Evolutionary conservation across 768 basidiomycete genomes (phyloP), one percentile per base, ranked within the genome.

Genomic region (Boletus vermiculosoides): DNA sequence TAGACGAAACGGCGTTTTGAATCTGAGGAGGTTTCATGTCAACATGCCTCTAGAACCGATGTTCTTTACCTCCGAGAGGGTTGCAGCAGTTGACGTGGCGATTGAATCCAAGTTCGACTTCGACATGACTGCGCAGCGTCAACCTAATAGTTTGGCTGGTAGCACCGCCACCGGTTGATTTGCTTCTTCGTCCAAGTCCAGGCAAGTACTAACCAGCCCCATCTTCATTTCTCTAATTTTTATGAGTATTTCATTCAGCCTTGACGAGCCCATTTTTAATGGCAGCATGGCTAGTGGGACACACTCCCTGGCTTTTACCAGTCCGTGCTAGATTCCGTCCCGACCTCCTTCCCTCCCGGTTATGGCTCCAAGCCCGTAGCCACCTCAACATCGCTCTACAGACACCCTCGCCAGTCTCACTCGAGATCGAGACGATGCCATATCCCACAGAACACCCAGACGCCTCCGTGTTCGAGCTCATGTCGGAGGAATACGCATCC

Each of bases 381-480:
- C 56, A 69, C 48, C 60, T 69, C 57, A 70, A 58, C 40, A 18
- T 55, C 11, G 62, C 70, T 13, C 65, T 73, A 8, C 63, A 67
- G 22, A 39, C 60, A 7, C 71, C 74, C 13, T 73, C 77, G 0
- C 74, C 75, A 0, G 65, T 74, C 18, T 72, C 75, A 60, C 64
- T 67, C 41, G 71, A 77, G 25, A 59, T 78, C 4, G 65, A 61
- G 47, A 61, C 71, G 1, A 66, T 73, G 58, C 72, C 73, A n/a
- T 74, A 76, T 48, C 75, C 77, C 0, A 56, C 54, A 1, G 36
- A 61, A 13, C 57, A 62, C 5, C 72, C 70, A 13, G 73, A 78
- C 52, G 0, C 56, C 0, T 64, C 75, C 37, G 60, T 78, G 2
- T 79, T 78, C 54, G 77, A 79, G 52, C 59, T 65, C 40, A 49